A percentile compares a stretch with the other conserved stretches of the same genome.
These are phyloP conservation scores for Panaeolus cyanescens DNA, from an alignment of 768 basidiomycete genomes.

Conservation along the genomic window DNA sequence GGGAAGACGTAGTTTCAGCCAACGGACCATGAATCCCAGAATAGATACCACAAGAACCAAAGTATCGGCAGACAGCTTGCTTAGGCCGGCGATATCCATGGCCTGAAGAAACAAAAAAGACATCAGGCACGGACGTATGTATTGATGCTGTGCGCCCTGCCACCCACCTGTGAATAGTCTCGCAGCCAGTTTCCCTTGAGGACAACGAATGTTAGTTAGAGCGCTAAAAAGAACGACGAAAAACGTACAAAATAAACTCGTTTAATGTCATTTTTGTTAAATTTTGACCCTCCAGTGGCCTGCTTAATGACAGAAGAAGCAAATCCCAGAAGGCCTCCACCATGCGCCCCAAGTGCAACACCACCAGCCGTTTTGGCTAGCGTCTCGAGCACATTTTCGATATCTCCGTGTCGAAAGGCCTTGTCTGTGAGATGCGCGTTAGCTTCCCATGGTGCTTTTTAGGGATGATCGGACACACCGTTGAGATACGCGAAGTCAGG, in stretches of 20 bases:
- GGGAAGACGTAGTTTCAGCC: neutral
- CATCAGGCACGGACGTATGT: neutral
- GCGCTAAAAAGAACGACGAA: neutral
- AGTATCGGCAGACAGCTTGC: conserved; percentile 65
- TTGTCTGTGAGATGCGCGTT: conserved; percentile 42
- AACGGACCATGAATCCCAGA: conserved; percentile 55
- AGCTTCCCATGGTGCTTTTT: neutral
- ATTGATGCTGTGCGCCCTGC: neutral
- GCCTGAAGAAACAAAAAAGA: conserved; percentile 37
- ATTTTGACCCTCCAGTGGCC: conserved; percentile 57
- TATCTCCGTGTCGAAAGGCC: conserved; percentile 78
- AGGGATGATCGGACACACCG: conserved; percentile 33
- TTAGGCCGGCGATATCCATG: conserved; percentile 72
- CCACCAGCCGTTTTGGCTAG: conserved; percentile 57
- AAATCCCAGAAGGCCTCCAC: conserved; percentile 52
- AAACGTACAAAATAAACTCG: conserved; percentile 63
- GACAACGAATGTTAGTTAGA: neutral
- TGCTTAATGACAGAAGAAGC: conserved; percentile 46
- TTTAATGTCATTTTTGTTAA: conserved; percentile 66
- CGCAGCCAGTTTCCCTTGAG: conserved; percentile 67
- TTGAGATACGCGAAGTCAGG: conserved; percentile 71
- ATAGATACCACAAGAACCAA: conserved; percentile 60
- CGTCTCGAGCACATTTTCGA: conserved; percentile 66
- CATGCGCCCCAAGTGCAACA: conserved; percentile 31
- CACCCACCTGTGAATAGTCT: conserved; percentile 63